Percentiles rank a stretch among this genome's conserved stretches.
phyloP scores from a whole-genome alignment of 2,329 filamentous ascomycete species.

The Exophiala lecanii-corni region DNA sequence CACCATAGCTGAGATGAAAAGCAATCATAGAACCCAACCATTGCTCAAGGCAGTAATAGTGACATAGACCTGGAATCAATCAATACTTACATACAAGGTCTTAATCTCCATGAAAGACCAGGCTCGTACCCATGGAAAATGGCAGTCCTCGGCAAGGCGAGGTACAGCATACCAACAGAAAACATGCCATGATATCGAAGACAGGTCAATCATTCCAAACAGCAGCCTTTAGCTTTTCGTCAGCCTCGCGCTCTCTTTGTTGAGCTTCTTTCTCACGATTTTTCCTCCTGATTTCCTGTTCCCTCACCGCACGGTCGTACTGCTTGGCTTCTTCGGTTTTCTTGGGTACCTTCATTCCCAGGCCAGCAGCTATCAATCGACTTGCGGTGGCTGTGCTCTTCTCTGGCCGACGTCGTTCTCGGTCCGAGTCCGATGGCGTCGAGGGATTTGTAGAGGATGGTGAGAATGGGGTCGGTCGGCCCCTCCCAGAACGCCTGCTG shows the following conservation, averaged over 20 bases:
- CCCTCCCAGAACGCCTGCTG: conserved; percentile 22
- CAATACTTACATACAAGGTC: too few species aligned
- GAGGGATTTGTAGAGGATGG: conserved; percentile 9
- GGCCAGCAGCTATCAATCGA: conserved; percentile 80
- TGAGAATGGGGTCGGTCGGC: conserved; percentile 16
- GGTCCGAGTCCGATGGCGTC: conserved; percentile 13
- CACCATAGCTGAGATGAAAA: too few species aligned
- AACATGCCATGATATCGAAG: too few species aligned
- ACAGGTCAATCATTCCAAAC: conserved; percentile 67
- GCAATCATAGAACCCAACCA: too few species aligned
- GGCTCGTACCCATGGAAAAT: too few species aligned
- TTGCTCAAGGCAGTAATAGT: too few species aligned
- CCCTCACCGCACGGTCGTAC: conserved; percentile 75
- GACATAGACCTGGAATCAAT: too few species aligned
- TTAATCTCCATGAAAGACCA: too few species aligned
- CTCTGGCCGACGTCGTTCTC: conserved; percentile 58
- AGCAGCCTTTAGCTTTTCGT: conserved; percentile 71
- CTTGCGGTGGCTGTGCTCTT: conserved; percentile 91
- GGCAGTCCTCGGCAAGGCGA: too few species aligned
- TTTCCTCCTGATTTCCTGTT: conserved; percentile 75
- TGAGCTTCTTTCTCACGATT: conserved; percentile 68
- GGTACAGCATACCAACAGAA: too few species aligned
- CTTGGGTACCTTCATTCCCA: conserved; percentile 75
- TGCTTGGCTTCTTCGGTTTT: conserved; percentile 76
- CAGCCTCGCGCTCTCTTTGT: conserved; percentile 57